Conservation (phyloP, 768 basidiomycete genomes). For the Royoungia palumana region DNA sequence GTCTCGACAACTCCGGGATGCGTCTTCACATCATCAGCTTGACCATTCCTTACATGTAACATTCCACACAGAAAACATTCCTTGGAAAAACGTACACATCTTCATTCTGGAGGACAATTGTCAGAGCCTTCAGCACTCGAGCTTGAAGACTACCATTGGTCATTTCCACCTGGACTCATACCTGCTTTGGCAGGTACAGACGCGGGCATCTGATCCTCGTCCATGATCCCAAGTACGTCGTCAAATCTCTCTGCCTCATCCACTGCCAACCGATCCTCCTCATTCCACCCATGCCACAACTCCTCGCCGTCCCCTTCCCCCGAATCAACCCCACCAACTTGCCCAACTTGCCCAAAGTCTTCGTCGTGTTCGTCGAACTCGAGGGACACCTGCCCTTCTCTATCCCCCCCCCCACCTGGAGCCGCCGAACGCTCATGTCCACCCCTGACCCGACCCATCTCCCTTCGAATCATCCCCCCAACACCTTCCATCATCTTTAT, state of each 20-base stretch:
- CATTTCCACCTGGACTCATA: not conserved
- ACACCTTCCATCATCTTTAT: conserved; percentile 64
- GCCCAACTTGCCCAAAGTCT: conserved; percentile 40
- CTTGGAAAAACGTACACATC: not conserved
- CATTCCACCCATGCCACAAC: conserved; percentile 24
- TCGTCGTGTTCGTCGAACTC: conserved; percentile 71
- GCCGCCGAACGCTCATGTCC: not conserved
- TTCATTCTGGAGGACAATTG: not conserved
- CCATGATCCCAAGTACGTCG: conserved; percentile 32
- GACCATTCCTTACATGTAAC: too few relatives aligned
- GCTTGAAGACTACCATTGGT: not conserved
- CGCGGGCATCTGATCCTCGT: conserved; percentile 30
- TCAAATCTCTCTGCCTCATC: conserved; percentile 34
- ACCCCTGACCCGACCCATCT: conserved; percentile 36
- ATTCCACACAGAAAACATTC: not conserved
- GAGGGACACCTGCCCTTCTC: conserved; percentile 32
- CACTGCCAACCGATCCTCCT: conserved; percentile 30
- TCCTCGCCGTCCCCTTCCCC: conserved; percentile 15
- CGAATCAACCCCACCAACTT: not conserved
- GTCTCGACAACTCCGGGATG: too few relatives aligned
- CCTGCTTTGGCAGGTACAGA: conserved; percentile 1
- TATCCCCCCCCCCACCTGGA: not conserved
- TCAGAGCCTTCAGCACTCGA: not conserved
- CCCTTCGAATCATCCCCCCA: conserved; percentile 50
- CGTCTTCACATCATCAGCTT: too few relatives aligned